These are phyloP conservation scores for Ganoderma leucocontextum DNA, from an alignment of 1,284 basidiomycete species.

Conservation along the genomic window DNA sequence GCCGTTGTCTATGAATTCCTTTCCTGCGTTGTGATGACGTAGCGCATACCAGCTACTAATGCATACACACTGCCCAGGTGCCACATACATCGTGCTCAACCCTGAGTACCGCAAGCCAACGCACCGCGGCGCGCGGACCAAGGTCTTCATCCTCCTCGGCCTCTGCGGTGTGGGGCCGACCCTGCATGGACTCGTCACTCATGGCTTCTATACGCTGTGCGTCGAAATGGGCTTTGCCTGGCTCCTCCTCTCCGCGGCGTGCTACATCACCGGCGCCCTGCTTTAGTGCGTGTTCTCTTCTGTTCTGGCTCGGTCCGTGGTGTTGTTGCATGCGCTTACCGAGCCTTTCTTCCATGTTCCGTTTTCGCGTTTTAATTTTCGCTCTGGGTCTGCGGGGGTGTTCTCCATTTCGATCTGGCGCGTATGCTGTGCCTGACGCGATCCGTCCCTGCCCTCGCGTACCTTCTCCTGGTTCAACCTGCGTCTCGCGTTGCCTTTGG, in stretches of 20 bases:
- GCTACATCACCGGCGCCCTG: slow-evolving; percentile 82
- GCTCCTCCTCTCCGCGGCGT: slow-evolving; percentile 70
- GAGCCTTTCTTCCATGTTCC: background rate
- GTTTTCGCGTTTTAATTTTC: background rate
- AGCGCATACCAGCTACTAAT: background rate
- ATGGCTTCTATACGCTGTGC: slow-evolving; percentile 64
- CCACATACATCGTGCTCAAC: slow-evolving; percentile 81
- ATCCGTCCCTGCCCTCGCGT: background rate
- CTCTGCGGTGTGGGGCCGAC: slow-evolving; percentile 79
- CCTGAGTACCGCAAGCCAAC: slow-evolving; percentile 81
- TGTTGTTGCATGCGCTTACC: slow-evolving; percentile 17
- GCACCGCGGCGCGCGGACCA: slow-evolving; percentile 81
- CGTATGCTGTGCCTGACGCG: slow-evolving; percentile 1
- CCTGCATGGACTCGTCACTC: slow-evolving; percentile 66
- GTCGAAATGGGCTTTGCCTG: slow-evolving; percentile 75
- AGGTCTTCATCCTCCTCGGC: slow-evolving; percentile 84
- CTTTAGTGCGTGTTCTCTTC: slow-evolving; percentile 73
- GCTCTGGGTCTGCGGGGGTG: background rate
- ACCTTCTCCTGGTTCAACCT: background rate
- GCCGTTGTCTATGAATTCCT: background rate
- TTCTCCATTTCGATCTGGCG: background rate
- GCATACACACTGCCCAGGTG: slow-evolving; percentile 48
- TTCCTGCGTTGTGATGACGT: background rate
- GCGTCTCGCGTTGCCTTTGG: background rate
- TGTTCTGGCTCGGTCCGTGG: background rate